These are phyloP conservation scores for Phoenix dactylifera DNA, from an alignment of 176 grass and related monocot species.

Conservation along the genomic window DNA sequence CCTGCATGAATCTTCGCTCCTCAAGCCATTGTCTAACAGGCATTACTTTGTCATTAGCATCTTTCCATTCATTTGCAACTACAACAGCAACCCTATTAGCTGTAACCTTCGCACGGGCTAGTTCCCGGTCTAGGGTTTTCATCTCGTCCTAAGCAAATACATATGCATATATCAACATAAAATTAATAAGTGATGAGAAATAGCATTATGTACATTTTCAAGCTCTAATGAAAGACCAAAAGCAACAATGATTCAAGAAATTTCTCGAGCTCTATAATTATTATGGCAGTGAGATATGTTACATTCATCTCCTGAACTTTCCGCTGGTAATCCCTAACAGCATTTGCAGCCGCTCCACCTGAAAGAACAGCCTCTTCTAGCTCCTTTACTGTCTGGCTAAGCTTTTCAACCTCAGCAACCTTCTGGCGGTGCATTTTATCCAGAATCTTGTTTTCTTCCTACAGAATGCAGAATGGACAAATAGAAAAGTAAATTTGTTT, in stretches of 20 bases:
- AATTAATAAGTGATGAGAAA: too few species aligned
- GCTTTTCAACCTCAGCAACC: constrained; percentile 94
- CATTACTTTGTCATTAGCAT: constrained; percentile 98
- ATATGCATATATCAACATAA: constrained; percentile 7
- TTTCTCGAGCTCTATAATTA: background rate
- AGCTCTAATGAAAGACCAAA: too few species aligned
- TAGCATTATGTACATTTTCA: too few species aligned
- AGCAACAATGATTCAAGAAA: constrained; percentile 8
- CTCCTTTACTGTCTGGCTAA: constrained; percentile 81
- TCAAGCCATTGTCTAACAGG: constrained; percentile 98
- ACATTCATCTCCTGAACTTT: constrained; percentile 99
- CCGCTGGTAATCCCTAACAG: constrained; percentile 88
- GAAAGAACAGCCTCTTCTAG: constrained; percentile 94
- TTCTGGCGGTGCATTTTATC: constrained; percentile 98
- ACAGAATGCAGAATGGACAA: constrained; percentile 8
- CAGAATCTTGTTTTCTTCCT: constrained; percentile 98
- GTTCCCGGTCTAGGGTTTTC: constrained; percentile 92
- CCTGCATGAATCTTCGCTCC: constrained; percentile 78
- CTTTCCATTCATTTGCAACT: constrained; percentile 99
- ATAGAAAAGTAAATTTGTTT: too few species aligned
- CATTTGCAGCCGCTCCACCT: constrained; percentile 92
- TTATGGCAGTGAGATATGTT: constrained; percentile 15
- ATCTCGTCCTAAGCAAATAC: constrained; percentile 55
- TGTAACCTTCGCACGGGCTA: constrained; percentile 86
- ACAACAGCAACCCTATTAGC: constrained; percentile 98